phyloP scores from a whole-genome alignment of 208 protist species.

The Herpetomonas samuelpessoai region DNA sequence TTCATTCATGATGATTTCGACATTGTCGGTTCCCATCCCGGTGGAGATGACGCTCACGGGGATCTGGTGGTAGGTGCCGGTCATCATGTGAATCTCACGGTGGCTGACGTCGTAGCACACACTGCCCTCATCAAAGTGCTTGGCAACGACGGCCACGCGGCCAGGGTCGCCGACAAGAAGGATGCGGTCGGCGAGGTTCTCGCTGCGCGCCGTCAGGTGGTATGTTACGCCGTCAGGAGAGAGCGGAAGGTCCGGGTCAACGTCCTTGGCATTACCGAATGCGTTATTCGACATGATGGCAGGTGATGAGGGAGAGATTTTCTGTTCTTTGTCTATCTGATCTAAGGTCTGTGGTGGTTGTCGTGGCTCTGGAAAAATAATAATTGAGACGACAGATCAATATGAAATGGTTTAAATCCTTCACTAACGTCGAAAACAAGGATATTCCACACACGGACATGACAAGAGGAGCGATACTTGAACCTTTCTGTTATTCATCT shows the following conservation, averaged over 20 bases:
- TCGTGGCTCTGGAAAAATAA: too few relatives aligned
- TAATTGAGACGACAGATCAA: too few relatives aligned
- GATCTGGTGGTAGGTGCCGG: constrained; percentile 64
- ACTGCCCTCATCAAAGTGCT: constrained; percentile 54
- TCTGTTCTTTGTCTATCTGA: too few relatives aligned
- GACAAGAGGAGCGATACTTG: too few relatives aligned
- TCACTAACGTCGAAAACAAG: too few relatives aligned
- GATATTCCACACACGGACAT: too few relatives aligned
- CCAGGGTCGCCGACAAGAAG: constrained; percentile 71
- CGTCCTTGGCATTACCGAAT: constrained; percentile 21
- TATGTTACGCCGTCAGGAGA: constrained; percentile 61
- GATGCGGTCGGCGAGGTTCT: constrained; percentile 67
- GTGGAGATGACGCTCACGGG: constrained; percentile 67
- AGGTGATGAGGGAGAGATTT: not conserved
- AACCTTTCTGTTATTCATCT: too few relatives aligned
- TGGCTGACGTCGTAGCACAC: constrained; percentile 48
- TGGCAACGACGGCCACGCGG: constrained; percentile 50
- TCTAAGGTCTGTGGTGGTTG: too few relatives aligned
- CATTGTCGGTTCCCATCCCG: constrained; percentile 84
- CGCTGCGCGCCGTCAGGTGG: constrained; percentile 43
- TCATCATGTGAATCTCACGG: constrained; percentile 68
- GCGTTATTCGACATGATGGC: constrained; percentile 28
- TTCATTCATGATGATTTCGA: constrained; percentile 76
- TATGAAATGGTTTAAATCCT: too few relatives aligned
- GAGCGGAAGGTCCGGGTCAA: constrained; percentile 67